These are phyloP conservation scores for Pythium dissotocum DNA, from an alignment of 352 stramenopile genomes.

Conservation along the genomic window DNA sequence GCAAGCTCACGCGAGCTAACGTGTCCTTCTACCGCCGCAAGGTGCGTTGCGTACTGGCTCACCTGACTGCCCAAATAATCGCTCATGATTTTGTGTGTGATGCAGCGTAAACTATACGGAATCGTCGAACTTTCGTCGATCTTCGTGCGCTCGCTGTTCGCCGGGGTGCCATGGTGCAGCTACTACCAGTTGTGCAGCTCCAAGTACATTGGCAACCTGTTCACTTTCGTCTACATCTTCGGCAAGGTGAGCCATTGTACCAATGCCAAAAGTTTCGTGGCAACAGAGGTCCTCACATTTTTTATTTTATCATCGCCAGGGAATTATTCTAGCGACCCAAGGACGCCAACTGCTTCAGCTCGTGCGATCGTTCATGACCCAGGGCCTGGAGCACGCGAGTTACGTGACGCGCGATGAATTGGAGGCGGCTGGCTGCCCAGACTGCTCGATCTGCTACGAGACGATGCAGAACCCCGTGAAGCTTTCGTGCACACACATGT, in stretches of 20 bases:
- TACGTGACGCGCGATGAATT: conserved; percentile 68
- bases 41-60: conserved; percentile 29
- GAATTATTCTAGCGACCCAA: conserved; percentile 59
- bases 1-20: conserved; percentile 45
- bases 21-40: conserved; percentile 72
- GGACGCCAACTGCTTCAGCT: conserved; percentile 47
- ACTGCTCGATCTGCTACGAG: conserved; percentile 87
- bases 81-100: not conserved
- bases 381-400: conserved; percentile 64
- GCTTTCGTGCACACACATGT: conserved; percentile 77
- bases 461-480: conserved; percentile 70
- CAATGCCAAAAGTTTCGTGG: not conserved
- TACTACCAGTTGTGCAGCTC: conserved; percentile 76
- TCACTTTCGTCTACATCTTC: conserved; percentile 77
- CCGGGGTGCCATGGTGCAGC: conserved; percentile 70
- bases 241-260: conserved; percentile 47
- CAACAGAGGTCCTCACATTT: not conserved
- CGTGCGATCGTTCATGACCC: conserved; percentile 55
- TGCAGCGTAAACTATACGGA: conserved; percentile 69
- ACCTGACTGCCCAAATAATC: no score
- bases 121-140: conserved; percentile 78
- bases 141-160: conserved; percentile 57
- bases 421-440: conserved; percentile 53
- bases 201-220: conserved; percentile 73
- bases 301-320: conserved; percentile 28